Evolutionary conservation across 495 filamentous ascomycete species (phyloP).

Genomic region (Parachaetomium inaequale): DNA sequence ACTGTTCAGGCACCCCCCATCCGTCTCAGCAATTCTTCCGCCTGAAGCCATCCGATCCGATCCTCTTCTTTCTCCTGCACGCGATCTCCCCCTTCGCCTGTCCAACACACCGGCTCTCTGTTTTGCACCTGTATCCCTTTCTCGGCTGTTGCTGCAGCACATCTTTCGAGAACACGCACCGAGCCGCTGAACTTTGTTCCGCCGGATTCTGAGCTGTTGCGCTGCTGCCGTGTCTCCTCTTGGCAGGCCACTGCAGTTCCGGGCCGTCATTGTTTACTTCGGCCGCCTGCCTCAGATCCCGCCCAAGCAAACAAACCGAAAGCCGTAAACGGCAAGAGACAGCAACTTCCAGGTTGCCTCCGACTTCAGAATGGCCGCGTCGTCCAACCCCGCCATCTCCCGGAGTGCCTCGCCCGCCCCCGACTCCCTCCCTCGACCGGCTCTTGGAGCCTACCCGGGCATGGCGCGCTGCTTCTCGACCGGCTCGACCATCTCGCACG

Average conservation of each 20-base stretch:
- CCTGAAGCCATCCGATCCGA: slow-evolving; percentile 23
- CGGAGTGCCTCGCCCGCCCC: slow-evolving; percentile 59
- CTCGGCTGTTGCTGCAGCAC: neutral
- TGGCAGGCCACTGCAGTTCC: neutral
- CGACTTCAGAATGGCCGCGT: slow-evolving; percentile 34
- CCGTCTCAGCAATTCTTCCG: slow-evolving; percentile 34
- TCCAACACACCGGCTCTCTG: slow-evolving; percentile 6
- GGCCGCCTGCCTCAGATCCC: neutral
- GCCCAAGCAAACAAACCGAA: neutral
- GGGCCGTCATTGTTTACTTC: slow-evolving; percentile 15
- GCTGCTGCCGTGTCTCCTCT: neutral
- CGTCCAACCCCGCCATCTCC: slow-evolving; percentile 34
- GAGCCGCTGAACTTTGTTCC: neutral
- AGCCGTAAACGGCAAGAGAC: neutral
- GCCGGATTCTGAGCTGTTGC: neutral
- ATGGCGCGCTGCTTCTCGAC: slow-evolving; percentile 73
- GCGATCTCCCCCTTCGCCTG: neutral
- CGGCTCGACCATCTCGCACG: slow-evolving; percentile 61
- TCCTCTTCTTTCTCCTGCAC: slow-evolving; percentile 25
- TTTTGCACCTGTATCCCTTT: neutral
- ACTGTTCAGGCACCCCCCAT: slow-evolving; percentile 16
- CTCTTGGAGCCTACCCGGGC: slow-evolving; percentile 58
- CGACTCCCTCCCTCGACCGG: slow-evolving; percentile 61
- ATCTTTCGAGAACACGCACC: neutral
- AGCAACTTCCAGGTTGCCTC: neutral